A percentile compares a stretch with the other conserved stretches of the same genome.
phyloP scores from a whole-genome alignment of 495 filamentous ascomycete species.

The Xanthoparmelia taractica region DNA sequence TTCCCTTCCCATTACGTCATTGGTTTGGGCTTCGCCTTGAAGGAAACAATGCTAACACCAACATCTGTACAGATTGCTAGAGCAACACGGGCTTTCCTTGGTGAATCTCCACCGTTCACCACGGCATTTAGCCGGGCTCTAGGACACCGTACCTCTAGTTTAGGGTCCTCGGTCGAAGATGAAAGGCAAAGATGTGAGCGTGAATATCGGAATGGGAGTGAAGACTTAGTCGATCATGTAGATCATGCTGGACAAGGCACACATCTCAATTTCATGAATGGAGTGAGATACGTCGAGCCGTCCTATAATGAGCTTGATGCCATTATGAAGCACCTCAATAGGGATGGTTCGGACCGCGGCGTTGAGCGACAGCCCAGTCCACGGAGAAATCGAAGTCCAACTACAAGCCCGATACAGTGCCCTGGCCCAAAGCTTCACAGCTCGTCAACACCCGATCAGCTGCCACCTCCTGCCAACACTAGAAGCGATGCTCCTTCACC shows the following conservation, averaged over 20 bases:
- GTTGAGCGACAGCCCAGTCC: conserved; percentile 53
- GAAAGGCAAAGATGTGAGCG: neutral
- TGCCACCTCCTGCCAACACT: conserved; percentile 47
- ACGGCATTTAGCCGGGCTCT: conserved; percentile 19
- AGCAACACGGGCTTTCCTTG: conserved; percentile 26
- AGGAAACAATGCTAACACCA: neutral
- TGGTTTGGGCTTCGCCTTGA: neutral
- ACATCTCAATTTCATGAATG: conserved; percentile 15
- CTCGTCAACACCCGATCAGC: conserved; percentile 46
- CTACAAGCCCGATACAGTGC: conserved; percentile 30
- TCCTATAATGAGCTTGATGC: conserved; percentile 77
- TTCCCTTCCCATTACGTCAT: neutral
- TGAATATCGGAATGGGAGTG: neutral
- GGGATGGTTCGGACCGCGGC: conserved; percentile 60
- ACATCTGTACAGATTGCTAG: conserved; percentile 20
- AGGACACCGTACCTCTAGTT: conserved; percentile 1
- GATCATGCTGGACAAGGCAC: conserved; percentile 12
- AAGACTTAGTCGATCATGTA: conserved; percentile 11
- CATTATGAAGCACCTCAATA: conserved; percentile 74
- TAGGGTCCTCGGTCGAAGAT: neutral
- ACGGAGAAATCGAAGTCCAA: conserved; percentile 7
- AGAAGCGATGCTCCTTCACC: conserved; percentile 71
- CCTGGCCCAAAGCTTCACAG: conserved; percentile 34
- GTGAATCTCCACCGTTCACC: conserved; percentile 19
- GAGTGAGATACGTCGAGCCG: conserved; percentile 32